Conservation (phyloP, 1,284 basidiomycete species). For the Retiboletus fuscus region DNA sequence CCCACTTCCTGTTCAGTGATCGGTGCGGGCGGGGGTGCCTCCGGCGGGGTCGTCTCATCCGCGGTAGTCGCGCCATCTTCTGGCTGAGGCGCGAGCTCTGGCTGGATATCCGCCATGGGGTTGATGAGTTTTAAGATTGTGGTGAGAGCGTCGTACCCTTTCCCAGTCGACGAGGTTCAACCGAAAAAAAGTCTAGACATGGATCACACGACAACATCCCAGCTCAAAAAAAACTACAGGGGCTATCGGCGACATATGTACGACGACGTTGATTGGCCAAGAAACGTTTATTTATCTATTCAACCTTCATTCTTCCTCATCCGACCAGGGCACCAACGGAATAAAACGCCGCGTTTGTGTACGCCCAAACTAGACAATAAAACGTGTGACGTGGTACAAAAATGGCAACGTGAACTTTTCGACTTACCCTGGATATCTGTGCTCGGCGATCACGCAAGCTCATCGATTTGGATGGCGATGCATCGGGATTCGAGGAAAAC, state of each 20-base stretch:
- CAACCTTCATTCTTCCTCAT: slow-evolving; percentile 42
- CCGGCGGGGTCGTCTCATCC: slow-evolving; percentile 54
- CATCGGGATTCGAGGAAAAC: slow-evolving; percentile 10
- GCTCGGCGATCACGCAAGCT: slow-evolving; percentile 48
- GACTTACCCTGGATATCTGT: slow-evolving; percentile 46
- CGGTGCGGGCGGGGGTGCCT: slow-evolving; percentile 68
- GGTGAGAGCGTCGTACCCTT: slow-evolving; percentile 3
- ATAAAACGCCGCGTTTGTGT: slow-evolving; percentile 47
- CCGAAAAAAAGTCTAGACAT: slow-evolving; percentile 17
- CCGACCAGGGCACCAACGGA: slow-evolving; percentile 45
- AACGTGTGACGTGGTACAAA: slow-evolving; percentile 1
- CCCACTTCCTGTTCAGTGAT: slow-evolving; percentile 93
- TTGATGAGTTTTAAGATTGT: background rate
- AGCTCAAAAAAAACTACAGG: slow-evolving; percentile 6
- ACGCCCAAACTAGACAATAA: slow-evolving; percentile 39
- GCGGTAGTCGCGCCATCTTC: slow-evolving; percentile 58
- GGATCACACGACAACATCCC: slow-evolving; percentile 14
- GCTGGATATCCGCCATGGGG: slow-evolving; percentile 66
- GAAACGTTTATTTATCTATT: slow-evolving; percentile 33
- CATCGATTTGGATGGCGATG: slow-evolving; percentile 42
- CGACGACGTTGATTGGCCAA: slow-evolving; percentile 37
- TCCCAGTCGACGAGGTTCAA: background rate
- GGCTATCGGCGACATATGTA: slow-evolving; percentile 22
- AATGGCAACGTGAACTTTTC: background rate
- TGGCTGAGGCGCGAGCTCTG: slow-evolving; percentile 65